Base-by-base conservation (phyloP, 2,329 filamentous ascomycete species). In the Apiospora pterosperma region DNA sequence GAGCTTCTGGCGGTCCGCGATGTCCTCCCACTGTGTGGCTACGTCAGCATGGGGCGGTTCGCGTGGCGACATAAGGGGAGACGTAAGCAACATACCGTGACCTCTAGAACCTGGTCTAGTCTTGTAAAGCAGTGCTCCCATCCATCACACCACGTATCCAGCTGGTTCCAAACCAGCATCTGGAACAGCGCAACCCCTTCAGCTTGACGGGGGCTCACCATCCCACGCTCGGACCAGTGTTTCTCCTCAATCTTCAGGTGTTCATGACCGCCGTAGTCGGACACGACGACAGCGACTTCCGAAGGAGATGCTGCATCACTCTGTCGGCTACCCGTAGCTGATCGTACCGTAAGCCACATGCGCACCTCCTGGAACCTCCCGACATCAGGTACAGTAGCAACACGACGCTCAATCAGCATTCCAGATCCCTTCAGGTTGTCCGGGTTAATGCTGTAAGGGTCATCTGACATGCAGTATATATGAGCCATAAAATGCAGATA, bases 361-460 rank as follows among this genome's bases (percentile, higher is more conserved):
- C 42, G 42, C 4, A 4, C 16, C 21, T 48, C 42, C 5, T 14
- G 42, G 23, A 48, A 48, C 1, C 8, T 28, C 10, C 42, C 42
- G 12, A 48, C 12, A 1, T 28, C 10, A 28, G 42, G 42, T 16
- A 48, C 23, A 5, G 5, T 25, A 10, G 16, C 42, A 16, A 5
- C 23, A 48, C 23, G 42, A 25, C 42, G 42, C 1, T 48, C 42
- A 7, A 25, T 1, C 10, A 48, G 4, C 42, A 48, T 48, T 5
- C 42, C 42, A 28, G 42, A 25, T 12, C 42, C 23, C 11, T 7
- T 48, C 42, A 21, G 5, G 5, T 2, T 0, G 19, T 41, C 19
- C 1, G 16, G 19, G 6, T 41, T 8, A 8, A 19, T 7, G 6
- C 4, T 7, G 0, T 10, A 1, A 1, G 6, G 4, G 16, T 25